Evolutionary conservation across 345 rosid genomes (phyloP).

Genomic region (Pugionium dolabratum): DNA sequence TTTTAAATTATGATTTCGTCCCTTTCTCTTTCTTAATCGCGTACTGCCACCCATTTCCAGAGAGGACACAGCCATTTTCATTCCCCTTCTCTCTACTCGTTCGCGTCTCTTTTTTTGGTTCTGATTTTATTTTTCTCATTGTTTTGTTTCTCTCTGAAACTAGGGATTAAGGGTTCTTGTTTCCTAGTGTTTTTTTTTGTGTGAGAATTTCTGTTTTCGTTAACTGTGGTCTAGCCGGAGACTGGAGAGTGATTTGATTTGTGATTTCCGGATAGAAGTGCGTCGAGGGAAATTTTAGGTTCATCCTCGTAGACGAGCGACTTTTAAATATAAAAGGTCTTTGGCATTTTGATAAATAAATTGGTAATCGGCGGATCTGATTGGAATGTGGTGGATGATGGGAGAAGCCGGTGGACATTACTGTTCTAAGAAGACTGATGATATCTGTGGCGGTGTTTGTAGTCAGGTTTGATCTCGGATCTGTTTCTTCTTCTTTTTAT

Average conservation of each 20-base stretch:
- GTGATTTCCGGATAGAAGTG: neutral
- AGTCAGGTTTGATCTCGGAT: neutral
- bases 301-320: neutral
- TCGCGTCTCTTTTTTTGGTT: neutral
- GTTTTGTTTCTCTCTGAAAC: neutral
- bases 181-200: neutral
- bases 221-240: neutral
- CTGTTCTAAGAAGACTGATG: conserved; percentile 80
- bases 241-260: neutral
- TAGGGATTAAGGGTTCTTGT: neutral
- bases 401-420: conserved; percentile 71
- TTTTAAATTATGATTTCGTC: conserved; percentile 10
- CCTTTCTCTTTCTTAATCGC: conserved; percentile 23
- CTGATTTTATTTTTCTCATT: conserved; percentile 7
- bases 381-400: conserved; percentile 87
- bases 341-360: neutral
- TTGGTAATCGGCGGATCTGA: neutral
- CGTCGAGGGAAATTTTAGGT: neutral
- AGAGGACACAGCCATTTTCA: conserved; percentile 47
- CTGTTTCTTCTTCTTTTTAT: neutral
- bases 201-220: neutral
- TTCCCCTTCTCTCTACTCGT: conserved; percentile 17
- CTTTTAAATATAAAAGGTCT: neutral
- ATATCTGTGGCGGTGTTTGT: conserved; percentile 50
- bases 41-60: conserved; percentile 53